Base-by-base conservation (phyloP, 805 yeast genomes). In the Cyberlindnera samutprakarnensis region DNA sequence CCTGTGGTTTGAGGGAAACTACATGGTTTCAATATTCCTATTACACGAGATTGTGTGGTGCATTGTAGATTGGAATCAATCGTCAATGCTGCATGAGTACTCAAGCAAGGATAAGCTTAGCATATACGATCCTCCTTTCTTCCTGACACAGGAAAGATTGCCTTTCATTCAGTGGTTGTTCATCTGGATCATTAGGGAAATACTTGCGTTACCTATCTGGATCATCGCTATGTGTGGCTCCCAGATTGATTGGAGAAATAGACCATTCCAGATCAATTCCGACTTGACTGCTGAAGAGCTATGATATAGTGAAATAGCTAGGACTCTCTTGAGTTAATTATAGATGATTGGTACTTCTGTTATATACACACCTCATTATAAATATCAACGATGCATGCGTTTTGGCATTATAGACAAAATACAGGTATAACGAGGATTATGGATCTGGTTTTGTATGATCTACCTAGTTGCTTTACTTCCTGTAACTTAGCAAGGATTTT, bases 171-270 rank as follows among this genome's bases (percentile, higher is more conserved):
- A 41, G 15, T 47, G 59, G 55, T 35, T 64, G 4, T 51, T 59
- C 2, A 57, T 66, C 16, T 86, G 96, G 96, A 22, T 69, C 0
- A 51, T 73, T 22, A 63, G 96, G 32, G 96, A 86, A 51, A 3
- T 66, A 0, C 56, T 84, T 32, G 95, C 95, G 2, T 58, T 86
- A 14, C 95, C 95, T 0, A 72, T 86, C 15, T 86, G 96, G 96
- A 37, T 79, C 2, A 62, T 61, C 18, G 95, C 95, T 1, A 78
- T 86, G 79, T 42, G 64, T 19, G 95, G 95, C 0, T 76, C 78
- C 10, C 68, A 71, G 28, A 76, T 78, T 24, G 84, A 85, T 54
- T 78, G 87, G 87, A 63, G 96, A 38, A 83, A 85, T 23, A 66
- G 73, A 41, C 84, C 86, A 2, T 86, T 85, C 53, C 62, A 61